These are phyloP conservation scores for Spergularia bocconei DNA, from an alignment of 148 eudicot genomes.

Conservation along the genomic window DNA sequence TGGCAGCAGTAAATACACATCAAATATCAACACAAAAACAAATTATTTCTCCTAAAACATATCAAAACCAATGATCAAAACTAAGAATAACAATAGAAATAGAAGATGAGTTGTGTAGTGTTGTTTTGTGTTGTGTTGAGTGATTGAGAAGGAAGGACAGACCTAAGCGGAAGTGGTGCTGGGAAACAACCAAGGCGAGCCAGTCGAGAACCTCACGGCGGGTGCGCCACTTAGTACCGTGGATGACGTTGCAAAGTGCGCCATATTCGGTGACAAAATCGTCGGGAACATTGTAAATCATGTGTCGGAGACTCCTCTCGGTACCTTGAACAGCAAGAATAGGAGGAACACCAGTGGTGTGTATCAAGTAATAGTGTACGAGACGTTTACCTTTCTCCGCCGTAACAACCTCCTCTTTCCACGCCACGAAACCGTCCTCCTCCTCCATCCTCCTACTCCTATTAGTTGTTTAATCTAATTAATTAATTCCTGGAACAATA, in stretches of 20 bases:
- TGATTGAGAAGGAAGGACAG: background rate
- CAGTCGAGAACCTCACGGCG: constrained; percentile 44
- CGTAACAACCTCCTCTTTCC: constrained; percentile 48
- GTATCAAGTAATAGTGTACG: constrained; percentile 41
- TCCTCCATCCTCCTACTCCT: background rate
- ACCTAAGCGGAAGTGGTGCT: constrained; percentile 13
- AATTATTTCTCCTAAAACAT: no score
- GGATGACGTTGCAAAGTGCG: constrained; percentile 6
- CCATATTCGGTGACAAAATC: constrained; percentile 35
- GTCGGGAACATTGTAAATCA: constrained; percentile 43
- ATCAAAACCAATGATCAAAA: no score
- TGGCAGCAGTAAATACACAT: no score
- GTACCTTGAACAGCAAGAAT: constrained; percentile 49
- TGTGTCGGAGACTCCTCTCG: constrained; percentile 48
- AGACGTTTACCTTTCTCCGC: constrained; percentile 37
- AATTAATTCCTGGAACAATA: no score
- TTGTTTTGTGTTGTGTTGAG: no score
- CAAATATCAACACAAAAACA: no score
- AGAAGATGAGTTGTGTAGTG: no score
- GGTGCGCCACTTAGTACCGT: constrained; percentile 40
- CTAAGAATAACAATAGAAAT: no score
- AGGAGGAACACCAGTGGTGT: constrained; percentile 22
- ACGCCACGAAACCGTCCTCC: constrained; percentile 21
- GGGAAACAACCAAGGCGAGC: constrained; percentile 30
- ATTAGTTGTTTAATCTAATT: no score